Base-by-base conservation (phyloP, 441 rosid genomes). In the Bruguiera hainesii region DNA sequence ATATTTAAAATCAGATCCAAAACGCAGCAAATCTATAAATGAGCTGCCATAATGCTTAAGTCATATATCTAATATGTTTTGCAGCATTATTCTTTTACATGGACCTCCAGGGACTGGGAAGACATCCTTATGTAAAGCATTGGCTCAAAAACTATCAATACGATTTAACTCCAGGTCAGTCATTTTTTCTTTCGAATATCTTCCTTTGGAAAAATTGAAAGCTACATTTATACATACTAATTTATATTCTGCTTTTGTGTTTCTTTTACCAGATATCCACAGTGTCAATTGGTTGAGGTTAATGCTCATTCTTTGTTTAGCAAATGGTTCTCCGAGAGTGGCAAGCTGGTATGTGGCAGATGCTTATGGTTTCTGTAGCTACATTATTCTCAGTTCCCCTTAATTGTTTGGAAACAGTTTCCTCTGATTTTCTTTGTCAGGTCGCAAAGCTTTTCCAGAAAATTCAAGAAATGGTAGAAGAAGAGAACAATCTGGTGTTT, bases 21-120 rank as follows among this genome's bases (percentile, higher is more conserved):
- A 28, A 20, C 21, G 49, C 46, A 30, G 33, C 52, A 35, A 26
- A 25, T 31, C 21, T 60, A 60, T 31, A 48, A 63, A 42, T 53
- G 37, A 62, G 50, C 11, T 25, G 26, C 10, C 20, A 7, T 21
- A 48, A 26, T 39, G 42, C 65, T 66, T 19, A 33, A 25, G 46
- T 64, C 23, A 15, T 37, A 3, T 19, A 6, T 64, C 53, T 30
- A 55, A 52, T 29, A 53, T 63, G 60, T 55, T 75, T 68, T 79
- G 70, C 84, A 94, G 96, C 77, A 88, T 94, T 75, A 73, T 91
- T 74, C 94, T 91, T 78, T 79, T 91, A 76, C 97, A 87, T 74
- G 99, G 98, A 66, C 98, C 99, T 78, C 98, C 99, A 65, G 99
- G 98, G 64, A 95, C 98, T 56, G 99, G 99, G 61, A 95, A 92